phyloP scores from a whole-genome alignment of 2,329 filamentous ascomycete genomes.

The Pyricularia pennisetigena region DNA sequence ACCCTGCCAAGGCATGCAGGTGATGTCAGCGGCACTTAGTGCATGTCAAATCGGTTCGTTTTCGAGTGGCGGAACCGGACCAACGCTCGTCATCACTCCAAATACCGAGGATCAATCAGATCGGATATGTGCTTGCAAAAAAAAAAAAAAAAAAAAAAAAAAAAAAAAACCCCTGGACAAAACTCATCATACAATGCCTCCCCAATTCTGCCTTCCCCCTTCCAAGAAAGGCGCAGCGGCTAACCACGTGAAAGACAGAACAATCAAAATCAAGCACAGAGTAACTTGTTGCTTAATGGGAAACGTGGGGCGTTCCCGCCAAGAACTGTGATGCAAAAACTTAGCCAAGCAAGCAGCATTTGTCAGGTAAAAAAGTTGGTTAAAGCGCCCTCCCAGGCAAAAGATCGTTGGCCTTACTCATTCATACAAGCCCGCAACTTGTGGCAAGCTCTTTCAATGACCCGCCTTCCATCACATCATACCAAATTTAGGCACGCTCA shows the following conservation, averaged over 20 bases:
- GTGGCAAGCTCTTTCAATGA: neutral
- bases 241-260: neutral
- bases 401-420: neutral
- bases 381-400: neutral
- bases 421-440: neutral
- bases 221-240: neutral
- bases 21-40: neutral
- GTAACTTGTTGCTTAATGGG: neutral
- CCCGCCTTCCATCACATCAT: constrained; percentile 1
- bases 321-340: neutral
- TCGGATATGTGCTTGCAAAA: neutral
- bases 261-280: too few relatives aligned
- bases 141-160: too few relatives aligned
- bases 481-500: neutral
- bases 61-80: neutral
- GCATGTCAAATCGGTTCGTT: neutral
- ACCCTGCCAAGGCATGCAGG: neutral
- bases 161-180: neutral
- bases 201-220: neutral
- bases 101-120: neutral
- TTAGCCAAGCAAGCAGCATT: neutral
- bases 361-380: neutral
- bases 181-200: too few relatives aligned
- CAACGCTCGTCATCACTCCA: neutral
- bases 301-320: neutral